These are phyloP conservation scores for Cladosporium colombiae DNA, from an alignment of 2,329 filamentous ascomycete species.

Conservation along the genomic window DNA sequence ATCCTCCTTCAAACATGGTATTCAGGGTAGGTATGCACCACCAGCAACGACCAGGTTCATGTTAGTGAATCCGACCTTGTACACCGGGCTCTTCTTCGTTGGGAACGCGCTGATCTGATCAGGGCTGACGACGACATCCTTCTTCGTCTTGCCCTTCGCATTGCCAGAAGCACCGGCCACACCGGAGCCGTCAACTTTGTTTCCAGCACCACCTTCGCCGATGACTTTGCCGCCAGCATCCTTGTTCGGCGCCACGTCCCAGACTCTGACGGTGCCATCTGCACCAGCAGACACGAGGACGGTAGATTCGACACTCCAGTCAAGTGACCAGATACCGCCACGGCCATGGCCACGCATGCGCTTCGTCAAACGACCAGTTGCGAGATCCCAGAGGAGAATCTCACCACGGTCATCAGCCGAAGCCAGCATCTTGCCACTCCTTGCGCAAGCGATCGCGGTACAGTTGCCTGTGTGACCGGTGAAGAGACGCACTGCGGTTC, in stretches of 20 bases:
- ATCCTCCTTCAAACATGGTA: neutral
- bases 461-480: conserved; percentile 88
- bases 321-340: conserved; percentile 88
- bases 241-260: conserved; percentile 73
- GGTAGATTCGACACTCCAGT: conserved; percentile 89
- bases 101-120: conserved; percentile 95
- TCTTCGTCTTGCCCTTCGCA: conserved; percentile 68
- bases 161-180: conserved; percentile 35
- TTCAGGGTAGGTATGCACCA: conserved; percentile 63
- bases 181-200: conserved; percentile 51
- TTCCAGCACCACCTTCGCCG: conserved; percentile 50
- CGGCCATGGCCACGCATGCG: conserved; percentile 91
- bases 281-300: conserved; percentile 88
- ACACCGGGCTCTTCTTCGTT: conserved; percentile 93
- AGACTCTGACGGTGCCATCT: conserved; percentile 89
- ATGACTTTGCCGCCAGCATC: conserved; percentile 49
- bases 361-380: conserved; percentile 83
- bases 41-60: conserved; percentile 93
- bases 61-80: conserved; percentile 88
- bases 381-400: conserved; percentile 92
- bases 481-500: conserved; percentile 85
- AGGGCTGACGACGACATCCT: conserved; percentile 85
- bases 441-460: conserved; percentile 79
- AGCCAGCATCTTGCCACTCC: conserved; percentile 86
- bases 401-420: conserved; percentile 85